These are phyloP conservation scores for Puccinia triticina DNA, from an alignment of 1,284 basidiomycete genomes.

Conservation along the genomic window DNA sequence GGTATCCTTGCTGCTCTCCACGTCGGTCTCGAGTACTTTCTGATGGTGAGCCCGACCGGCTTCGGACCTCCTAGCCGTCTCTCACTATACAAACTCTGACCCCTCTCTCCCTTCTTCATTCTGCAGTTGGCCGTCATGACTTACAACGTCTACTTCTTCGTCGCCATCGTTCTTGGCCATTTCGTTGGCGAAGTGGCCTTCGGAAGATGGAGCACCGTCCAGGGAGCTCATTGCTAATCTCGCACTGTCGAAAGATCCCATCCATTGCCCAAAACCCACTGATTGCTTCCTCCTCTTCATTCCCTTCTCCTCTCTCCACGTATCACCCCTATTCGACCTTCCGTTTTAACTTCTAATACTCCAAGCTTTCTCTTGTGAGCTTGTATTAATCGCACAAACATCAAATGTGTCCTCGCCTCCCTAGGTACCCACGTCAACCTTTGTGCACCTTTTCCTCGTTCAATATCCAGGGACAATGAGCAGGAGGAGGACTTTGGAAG, in stretches of 20 bases:
- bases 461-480: too few species aligned
- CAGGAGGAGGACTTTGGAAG: too few species aligned
- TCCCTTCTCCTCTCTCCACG: neutral
- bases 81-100: neutral
- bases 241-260: neutral
- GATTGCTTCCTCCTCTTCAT: neutral
- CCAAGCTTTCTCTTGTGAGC: neutral
- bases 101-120: neutral
- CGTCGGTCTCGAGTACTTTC: conserved; percentile 37
- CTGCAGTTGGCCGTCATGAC: conserved; percentile 49
- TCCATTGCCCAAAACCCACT: too few species aligned
- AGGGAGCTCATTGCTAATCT: conserved; percentile 23
- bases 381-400: neutral
- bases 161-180: conserved; percentile 39
- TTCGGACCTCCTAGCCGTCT: neutral
- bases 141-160: conserved; percentile 45
- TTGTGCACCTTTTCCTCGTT: too few species aligned
- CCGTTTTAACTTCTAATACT: neutral
- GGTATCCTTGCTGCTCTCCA: conserved; percentile 42
- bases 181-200: conserved; percentile 40
- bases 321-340: neutral
- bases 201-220: conserved; percentile 21
- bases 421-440: too few species aligned
- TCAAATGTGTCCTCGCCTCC: too few species aligned
- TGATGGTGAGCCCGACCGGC: conserved; percentile 32